Percentiles rank a stretch among this genome's conserved stretches.
phyloP scores from a whole-genome alignment of 2,329 filamentous ascomycete species.

The Erysiphe neolycopersici region DNA sequence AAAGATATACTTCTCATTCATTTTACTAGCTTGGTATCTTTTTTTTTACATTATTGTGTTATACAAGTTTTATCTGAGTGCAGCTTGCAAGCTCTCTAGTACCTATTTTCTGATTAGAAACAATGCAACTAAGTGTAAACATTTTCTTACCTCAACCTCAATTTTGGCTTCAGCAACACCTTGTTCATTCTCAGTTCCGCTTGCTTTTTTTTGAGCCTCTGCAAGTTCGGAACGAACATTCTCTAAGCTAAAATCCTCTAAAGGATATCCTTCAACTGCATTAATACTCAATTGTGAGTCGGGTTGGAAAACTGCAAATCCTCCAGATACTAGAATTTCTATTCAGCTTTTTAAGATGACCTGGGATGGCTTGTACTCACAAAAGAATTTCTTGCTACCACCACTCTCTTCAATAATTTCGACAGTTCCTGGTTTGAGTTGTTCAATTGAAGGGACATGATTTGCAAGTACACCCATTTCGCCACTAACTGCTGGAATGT shows the following conservation, averaged over 20 bases:
- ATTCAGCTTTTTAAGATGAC: not conserved
- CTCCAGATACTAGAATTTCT: slow-evolving; percentile 49
- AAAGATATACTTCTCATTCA: too few relatives aligned
- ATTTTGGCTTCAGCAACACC: slow-evolving; percentile 98
- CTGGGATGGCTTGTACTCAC: slow-evolving; percentile 23
- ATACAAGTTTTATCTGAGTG: too few relatives aligned
- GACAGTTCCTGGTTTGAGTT: slow-evolving; percentile 87
- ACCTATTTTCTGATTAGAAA: too few relatives aligned
- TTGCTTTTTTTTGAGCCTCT: slow-evolving; percentile 87
- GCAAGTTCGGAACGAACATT: slow-evolving; percentile 70
- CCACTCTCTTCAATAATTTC: slow-evolving; percentile 89
- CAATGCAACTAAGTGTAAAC: too few relatives aligned
- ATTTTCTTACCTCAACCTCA: slow-evolving; percentile 60
- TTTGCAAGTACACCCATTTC: slow-evolving; percentile 99
- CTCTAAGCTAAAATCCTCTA: slow-evolving; percentile 91
- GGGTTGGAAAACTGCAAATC: slow-evolving; percentile 91
- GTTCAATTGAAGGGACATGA: slow-evolving; percentile 97
- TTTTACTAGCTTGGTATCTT: too few relatives aligned
- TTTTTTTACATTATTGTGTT: too few relatives aligned
- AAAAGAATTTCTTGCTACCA: slow-evolving; percentile 87
- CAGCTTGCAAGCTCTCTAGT: too few relatives aligned
- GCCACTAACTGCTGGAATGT: slow-evolving; percentile 90
- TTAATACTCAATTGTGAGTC: slow-evolving; percentile 93
- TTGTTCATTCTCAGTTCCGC: slow-evolving; percentile 75
- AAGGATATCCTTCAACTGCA: slow-evolving; percentile 76